Evolutionary conservation across 352 stramenopile genomes (phyloP).

Genomic region (Globisporangium carolinianum): DNA sequence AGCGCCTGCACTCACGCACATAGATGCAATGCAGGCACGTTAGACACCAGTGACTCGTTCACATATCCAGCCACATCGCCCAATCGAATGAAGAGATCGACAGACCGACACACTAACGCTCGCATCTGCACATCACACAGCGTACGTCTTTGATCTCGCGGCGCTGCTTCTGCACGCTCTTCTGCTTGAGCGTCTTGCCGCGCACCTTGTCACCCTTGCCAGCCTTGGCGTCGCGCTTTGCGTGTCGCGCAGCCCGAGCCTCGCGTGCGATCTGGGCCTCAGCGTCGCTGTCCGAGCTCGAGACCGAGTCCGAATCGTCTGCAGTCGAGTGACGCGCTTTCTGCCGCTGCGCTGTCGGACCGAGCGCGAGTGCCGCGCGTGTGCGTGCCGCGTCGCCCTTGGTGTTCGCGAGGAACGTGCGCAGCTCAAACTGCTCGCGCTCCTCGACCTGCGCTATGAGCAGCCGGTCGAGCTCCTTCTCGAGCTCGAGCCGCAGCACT

Average conservation of each 20-base stretch:
- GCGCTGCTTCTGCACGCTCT: conserved; percentile 64
- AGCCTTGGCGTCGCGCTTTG: conserved; percentile 20
- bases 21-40: background rate
- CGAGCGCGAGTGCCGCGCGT: background rate
- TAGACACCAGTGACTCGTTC: background rate
- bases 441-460: conserved; percentile 82
- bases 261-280: conserved; percentile 61
- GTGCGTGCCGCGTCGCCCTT: conserved; percentile 11
- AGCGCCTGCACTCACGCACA: conserved; percentile 22
- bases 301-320: conserved; percentile 24
- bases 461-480: conserved; percentile 89
- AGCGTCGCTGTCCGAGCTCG: conserved; percentile 66
- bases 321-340: background rate
- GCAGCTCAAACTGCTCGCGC: conserved; percentile 50
- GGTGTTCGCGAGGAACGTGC: conserved; percentile 31
- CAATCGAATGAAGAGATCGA: background rate
- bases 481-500: conserved; percentile 84
- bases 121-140: background rate
- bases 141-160: conserved; percentile 65
- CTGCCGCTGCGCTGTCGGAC: background rate
- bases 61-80: background rate
- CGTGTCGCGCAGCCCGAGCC: background rate
- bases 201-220: conserved; percentile 31
- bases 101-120: too few relatives aligned
- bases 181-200: conserved; percentile 44